These are phyloP conservation scores for Eucommia ulmoides DNA, from an alignment of 257 asterid genomes.

Conservation along the genomic window DNA sequence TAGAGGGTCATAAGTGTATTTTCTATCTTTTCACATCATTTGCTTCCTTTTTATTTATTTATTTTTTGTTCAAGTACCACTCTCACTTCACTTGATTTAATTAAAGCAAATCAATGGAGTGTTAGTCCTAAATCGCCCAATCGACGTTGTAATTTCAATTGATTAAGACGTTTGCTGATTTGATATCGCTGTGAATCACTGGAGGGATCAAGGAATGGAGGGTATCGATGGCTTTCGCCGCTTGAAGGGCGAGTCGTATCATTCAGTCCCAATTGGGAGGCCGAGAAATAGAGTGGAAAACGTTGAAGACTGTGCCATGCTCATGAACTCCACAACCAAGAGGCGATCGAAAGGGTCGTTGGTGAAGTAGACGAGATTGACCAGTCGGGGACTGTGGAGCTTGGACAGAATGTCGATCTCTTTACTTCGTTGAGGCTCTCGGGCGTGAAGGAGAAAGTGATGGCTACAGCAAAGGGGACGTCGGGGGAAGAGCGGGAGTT, in stretches of 20 bases:
- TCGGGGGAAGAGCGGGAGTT: conserved; percentile 6
- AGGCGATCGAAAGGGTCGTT: conserved; percentile 36
- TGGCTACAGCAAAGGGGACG: no score
- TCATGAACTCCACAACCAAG: conserved; percentile 78
- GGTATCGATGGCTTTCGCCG: conserved; percentile 54
- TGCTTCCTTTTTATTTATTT: no score
- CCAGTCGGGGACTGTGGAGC: conserved; percentile 54
- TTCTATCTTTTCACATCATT: no score
- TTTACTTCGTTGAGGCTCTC: conserved; percentile 53
- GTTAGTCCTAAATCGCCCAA: conserved; percentile 90
- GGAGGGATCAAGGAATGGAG: conserved; percentile 57
- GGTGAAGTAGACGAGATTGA: conserved; percentile 65
- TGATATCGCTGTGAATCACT: conserved; percentile 73
- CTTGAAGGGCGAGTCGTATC: conserved; percentile 55
- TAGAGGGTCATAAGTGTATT: no score
- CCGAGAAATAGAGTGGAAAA: conserved; percentile 43
- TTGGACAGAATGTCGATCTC: conserved; percentile 53
- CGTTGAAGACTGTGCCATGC: conserved; percentile 72
- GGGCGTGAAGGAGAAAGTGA: conserved; percentile 16
- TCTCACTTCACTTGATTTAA: no score
- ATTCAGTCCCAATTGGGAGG: conserved; percentile 71
- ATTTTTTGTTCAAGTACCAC: no score
- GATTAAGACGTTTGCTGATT: conserved; percentile 69
- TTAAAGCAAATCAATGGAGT: no score
- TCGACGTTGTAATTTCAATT: conserved; percentile 53